Evolutionary conservation across 2,329 filamentous ascomycete genomes (phyloP), one percentile per base, ranked within the genome.

Genomic region (Neonectria ditissima): DNA sequence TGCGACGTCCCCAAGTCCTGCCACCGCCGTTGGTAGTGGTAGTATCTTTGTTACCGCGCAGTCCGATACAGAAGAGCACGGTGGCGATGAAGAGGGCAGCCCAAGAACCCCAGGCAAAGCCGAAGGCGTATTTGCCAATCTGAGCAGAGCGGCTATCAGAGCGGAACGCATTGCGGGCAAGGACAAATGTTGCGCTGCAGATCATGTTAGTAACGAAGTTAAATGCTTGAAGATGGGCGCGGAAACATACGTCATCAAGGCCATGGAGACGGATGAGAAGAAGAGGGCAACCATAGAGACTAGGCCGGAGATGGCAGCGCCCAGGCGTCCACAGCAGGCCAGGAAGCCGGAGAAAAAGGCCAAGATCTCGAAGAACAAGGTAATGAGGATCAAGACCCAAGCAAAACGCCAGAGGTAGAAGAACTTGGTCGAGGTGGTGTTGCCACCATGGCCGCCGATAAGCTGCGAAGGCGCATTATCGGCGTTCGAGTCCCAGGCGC

Each of bases 381-480:
- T 88, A 69, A 98, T 90, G 60, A 98, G 83, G 82, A 92, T 92
- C 80, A 97, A 96, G 39, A 94, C 93, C 87, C 95, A 98, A 78
- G 93, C 91, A 82, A 97, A 97, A 43, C 95, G 89, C 82, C 93
- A 97, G 76, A 96, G 85, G 80, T 94, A 93, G 82, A 86, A 98
- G 83, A 90, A 97, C 67, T 81, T 80, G 22, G 67, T 77, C 66
- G 84, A 85, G 6, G 88, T 90, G 4, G 87, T 89, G 62, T 79
- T 68, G 63, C 80, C 80, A 63, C 81, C 87, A 70, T 89, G 83
- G 10, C 67, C 61, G 43, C 91, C 86, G 39, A 80, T 73, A n/a
- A 89, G 78, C 5, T 73, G 76, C 0, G 65, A 52, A 16, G 86
- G 86, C 0, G 79, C 83, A 43, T 79, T 78, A 2, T 69, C 44